Percentiles rank a stretch among this genome's conserved stretches.
Conservation (phyloP, 331 rosid species). For the Quercus lobata region DNA sequence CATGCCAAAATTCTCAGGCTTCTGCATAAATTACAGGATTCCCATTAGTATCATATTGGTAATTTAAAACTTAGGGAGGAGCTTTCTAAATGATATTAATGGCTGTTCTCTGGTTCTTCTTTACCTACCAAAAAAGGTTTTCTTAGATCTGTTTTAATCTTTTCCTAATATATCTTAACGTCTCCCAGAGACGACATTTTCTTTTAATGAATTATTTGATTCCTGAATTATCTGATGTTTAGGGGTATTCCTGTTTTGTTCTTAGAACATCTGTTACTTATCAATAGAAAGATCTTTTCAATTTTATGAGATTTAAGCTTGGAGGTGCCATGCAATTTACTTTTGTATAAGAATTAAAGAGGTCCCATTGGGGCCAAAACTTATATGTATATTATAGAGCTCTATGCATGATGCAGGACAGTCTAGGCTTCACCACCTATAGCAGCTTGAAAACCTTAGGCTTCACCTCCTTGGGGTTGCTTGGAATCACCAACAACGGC, state of each 20-base stretch:
- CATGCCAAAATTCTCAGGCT: slow-evolving; percentile 15
- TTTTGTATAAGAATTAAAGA: not conserved
- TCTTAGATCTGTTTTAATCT: not conserved
- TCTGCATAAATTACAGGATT: not conserved
- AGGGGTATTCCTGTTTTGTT: not conserved
- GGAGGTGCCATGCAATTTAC: not conserved
- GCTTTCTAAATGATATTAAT: not conserved
- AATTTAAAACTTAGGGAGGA: not conserved
- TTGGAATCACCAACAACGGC: no score
- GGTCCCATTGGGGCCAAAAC: not conserved
- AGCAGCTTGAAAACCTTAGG: no score
- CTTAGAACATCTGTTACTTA: not conserved
- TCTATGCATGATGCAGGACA: no score
- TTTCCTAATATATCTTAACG: not conserved
- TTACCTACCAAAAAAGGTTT: no score
- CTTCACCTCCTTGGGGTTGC: no score
- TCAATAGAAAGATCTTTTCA: not conserved
- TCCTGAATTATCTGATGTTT: no score
- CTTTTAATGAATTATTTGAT: not conserved
- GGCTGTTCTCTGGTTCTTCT: not conserved
- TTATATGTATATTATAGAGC: no score
- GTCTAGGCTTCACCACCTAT: no score
- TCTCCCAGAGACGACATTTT: not conserved
- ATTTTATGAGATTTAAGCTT: not conserved
- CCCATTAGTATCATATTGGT: not conserved